Percentiles rank a stretch among this genome's conserved stretches.
These are phyloP conservation scores for Lathyrus sativus DNA, from an alignment of 306 rosid species.

Conservation along the genomic window DNA sequence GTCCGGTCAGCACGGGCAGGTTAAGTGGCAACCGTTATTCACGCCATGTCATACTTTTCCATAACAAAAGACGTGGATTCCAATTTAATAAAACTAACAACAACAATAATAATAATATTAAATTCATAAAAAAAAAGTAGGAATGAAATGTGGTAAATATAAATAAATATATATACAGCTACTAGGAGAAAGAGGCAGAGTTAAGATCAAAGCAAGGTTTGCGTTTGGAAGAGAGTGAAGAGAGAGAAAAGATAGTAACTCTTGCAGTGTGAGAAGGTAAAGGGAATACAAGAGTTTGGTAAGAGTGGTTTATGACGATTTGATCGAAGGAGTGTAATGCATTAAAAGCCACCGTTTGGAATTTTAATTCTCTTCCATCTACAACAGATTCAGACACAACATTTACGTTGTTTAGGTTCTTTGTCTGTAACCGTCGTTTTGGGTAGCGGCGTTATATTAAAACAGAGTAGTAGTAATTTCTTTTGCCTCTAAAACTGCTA, in stretches of 20 bases:
- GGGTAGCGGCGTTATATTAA: background rate
- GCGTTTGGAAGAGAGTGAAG: constrained; percentile 38
- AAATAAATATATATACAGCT: constrained; percentile 29
- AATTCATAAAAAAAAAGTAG: background rate
- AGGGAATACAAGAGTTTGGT: constrained; percentile 44
- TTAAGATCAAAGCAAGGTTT: constrained; percentile 55
- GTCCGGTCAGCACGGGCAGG: constrained; percentile 40
- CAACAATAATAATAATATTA: background rate
- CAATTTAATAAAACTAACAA: constrained; percentile 32
- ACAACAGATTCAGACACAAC: background rate
- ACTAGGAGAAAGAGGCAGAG: constrained; percentile 26
- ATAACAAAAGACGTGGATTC: constrained; percentile 28
- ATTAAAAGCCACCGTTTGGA: constrained; percentile 48
- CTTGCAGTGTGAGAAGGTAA: constrained; percentile 22
- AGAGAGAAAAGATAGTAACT: background rate
- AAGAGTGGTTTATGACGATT: constrained; percentile 54
- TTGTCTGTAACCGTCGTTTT: constrained; percentile 18
- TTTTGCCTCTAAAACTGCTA: background rate
- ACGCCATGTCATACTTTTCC: constrained; percentile 47
- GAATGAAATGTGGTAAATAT: constrained; percentile 27
- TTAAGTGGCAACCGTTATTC: constrained; percentile 41
- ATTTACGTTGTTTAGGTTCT: constrained; percentile 1
- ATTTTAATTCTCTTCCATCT: constrained; percentile 30
- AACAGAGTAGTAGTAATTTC: background rate
- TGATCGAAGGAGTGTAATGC: constrained; percentile 43